Percentiles rank a stretch among this genome's conserved stretches.
Evolutionary conservation across 768 basidiomycete genomes (phyloP).

Genomic region (Amanita rimosa): DNA sequence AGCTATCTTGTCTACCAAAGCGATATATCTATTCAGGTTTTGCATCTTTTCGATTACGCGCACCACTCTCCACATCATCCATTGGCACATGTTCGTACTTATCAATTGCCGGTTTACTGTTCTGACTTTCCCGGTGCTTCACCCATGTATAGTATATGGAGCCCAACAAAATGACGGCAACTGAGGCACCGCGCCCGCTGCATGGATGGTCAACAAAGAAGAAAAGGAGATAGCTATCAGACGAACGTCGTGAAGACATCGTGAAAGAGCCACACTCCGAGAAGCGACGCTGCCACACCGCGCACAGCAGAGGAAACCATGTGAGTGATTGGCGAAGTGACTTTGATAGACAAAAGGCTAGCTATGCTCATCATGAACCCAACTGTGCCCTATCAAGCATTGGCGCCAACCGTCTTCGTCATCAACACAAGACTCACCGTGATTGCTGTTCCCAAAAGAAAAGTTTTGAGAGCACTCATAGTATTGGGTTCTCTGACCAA

Average conservation of each 20-base stretch:
- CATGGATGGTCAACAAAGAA: background rate
- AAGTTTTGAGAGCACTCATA: constrained; percentile 44
- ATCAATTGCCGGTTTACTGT: constrained; percentile 16
- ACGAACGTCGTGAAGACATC: constrained; percentile 75
- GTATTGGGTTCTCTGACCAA: constrained; percentile 23
- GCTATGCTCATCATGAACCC: constrained; percentile 96
- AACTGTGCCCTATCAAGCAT: constrained; percentile 49
- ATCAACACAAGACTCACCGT: constrained; percentile 38
- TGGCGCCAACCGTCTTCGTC: background rate
- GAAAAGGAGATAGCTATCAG: background rate
- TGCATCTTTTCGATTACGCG: constrained; percentile 10
- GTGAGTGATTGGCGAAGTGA: constrained; percentile 95
- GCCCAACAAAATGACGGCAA: constrained; percentile 69
- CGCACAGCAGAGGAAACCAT: constrained; percentile 96
- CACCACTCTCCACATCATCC: constrained; percentile 53
- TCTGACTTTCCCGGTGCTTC: constrained; percentile 60
- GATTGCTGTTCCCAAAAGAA: constrained; percentile 68
- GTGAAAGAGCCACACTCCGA: constrained; percentile 71
- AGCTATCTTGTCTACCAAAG: background rate
- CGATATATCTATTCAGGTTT: constrained; percentile 8
- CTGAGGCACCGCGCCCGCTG: constrained; percentile 76
- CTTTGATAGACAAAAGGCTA: constrained; percentile 88
- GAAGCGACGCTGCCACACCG: constrained; percentile 82
- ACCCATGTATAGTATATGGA: constrained; percentile 86
- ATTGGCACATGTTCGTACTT: constrained; percentile 54